Evolutionary conservation across 345 rosid species (phyloP).

Genomic region (Syzygium grande): DNA sequence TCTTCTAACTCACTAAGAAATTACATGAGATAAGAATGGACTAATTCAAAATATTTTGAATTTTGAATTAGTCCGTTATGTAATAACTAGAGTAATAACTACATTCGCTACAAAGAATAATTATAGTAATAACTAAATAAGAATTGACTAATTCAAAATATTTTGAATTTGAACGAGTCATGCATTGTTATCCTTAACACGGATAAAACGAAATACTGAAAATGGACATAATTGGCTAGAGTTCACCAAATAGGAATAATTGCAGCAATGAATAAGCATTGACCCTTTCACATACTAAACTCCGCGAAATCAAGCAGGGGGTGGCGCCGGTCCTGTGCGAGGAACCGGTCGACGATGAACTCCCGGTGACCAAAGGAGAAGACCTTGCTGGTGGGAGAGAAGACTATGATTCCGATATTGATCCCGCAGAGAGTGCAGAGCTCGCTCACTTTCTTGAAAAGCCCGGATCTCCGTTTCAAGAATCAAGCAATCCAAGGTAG

Average conservation of each 20-base stretch:
- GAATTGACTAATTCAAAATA: no score
- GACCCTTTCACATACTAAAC: background rate
- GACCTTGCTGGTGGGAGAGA: conserved; percentile 24
- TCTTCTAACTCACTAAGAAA: no score
- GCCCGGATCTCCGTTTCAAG: conserved; percentile 15
- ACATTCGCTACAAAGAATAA: no score
- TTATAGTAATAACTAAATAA: no score
- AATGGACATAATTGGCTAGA: background rate
- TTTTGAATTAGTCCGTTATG: no score
- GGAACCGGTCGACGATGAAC: conserved; percentile 7
- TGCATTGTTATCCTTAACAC: no score
- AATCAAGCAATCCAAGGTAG: background rate
- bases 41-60: no score
- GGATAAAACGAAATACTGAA: background rate
- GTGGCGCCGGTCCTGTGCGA: conserved; percentile 5
- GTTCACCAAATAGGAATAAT: background rate
- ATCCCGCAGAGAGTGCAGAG: conserved; percentile 30
- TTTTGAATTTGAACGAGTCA: no score
- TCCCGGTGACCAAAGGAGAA: conserved; percentile 31
- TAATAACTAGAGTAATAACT: no score
- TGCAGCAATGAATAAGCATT: background rate
- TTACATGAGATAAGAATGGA: no score
- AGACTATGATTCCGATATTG: conserved; percentile 18
- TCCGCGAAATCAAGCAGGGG: background rate
- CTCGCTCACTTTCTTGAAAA: conserved; percentile 36